Conservation (phyloP, 192 early-diverging fungal species). For the Phlyctochytrium planicorne region DNA sequence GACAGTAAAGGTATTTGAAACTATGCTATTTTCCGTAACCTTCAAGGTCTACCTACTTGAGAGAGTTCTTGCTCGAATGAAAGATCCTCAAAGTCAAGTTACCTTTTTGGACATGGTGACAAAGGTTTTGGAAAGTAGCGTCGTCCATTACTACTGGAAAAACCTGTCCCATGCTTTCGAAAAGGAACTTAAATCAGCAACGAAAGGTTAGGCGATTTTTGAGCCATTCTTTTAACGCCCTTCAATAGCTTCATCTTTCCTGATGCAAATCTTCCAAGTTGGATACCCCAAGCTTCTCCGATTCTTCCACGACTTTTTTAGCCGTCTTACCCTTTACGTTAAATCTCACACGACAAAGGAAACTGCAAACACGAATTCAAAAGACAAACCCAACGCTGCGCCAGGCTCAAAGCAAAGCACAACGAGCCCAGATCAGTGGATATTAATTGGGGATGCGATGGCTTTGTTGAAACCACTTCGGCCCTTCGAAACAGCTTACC, state of each 20-base stretch:
- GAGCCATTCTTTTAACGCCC: neutral
- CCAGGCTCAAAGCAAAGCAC: neutral
- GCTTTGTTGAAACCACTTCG: slow-evolving; percentile 33
- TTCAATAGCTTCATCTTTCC: slow-evolving; percentile 28
- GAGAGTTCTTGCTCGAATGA: slow-evolving; percentile 39
- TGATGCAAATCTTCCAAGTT: slow-evolving; percentile 45
- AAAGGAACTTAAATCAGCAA: slow-evolving; percentile 36
- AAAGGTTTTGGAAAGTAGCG: slow-evolving; percentile 32
- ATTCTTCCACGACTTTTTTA: slow-evolving; percentile 48
- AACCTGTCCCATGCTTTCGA: slow-evolving; percentile 35
- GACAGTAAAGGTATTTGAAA: slow-evolving; percentile 29
- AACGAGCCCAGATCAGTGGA: neutral
- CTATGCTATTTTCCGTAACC: neutral
- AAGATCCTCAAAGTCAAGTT: slow-evolving; percentile 38
- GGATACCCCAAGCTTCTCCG: slow-evolving; percentile 55
- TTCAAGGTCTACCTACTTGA: slow-evolving; percentile 46
- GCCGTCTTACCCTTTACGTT: slow-evolving; percentile 29
- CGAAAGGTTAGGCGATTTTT: slow-evolving; percentile 31
- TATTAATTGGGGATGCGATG: slow-evolving; percentile 7
- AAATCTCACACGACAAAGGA: neutral
- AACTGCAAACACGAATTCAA: neutral
- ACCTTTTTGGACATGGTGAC: slow-evolving; percentile 46
- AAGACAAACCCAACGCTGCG: neutral
- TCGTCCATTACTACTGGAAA: slow-evolving; percentile 40
- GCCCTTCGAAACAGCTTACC: slow-evolving; percentile 54